Base-by-base conservation (phyloP, 202 grass and related monocot genomes). In the Hordeum pubiflorum region DNA sequence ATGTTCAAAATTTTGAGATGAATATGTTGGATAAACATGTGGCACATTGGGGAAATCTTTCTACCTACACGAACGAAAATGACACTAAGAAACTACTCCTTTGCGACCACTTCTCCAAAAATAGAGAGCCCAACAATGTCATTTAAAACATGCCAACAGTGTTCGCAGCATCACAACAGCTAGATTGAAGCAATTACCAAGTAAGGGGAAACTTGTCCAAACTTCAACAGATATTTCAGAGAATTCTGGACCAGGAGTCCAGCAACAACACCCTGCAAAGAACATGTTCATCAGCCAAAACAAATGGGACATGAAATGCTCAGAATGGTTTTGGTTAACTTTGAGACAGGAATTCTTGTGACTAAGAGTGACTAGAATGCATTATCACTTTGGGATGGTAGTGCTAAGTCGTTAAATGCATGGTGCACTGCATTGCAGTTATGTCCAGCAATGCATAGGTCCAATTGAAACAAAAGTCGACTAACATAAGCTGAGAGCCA, bases 201-300 rank as follows among this genome's bases (percentile, higher is more conserved):
- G 61, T 98, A 98, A 48, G 88, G 90, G 27, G 95, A 93, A 91
- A 98, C 92, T 93, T 94, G 77, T 55, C 95, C 95, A 83, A 98
- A 98, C 67, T 98, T 98, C 76, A 98, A 79, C 38, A 98, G 78
- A 89, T 93, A 98, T 81, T 98, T 98, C 37, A 98, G 79, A 58
- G 92, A 26, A 91, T 98, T 98, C 88, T 98, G 95, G 37, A 95
- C 90, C 26, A 98, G 72, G 26, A 98, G 92, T 80, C 90, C 95
- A 20, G 95, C 92, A 75, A 98, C 86, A 80, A 98, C 95, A 63
- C 95, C 95, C 95, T 98, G 87, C 80, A 89, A 67, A 73, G 31
- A 81, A 36, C 37, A 74, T 72, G 37, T 62, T 61, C 20, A 62
- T 89, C 63, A 83, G 67, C 20, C n/a, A 72, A 78, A 27, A 79